These are phyloP conservation scores for Trichoderma guizhouense DNA, from an alignment of 2,329 filamentous ascomycete species.

Conservation along the genomic window DNA sequence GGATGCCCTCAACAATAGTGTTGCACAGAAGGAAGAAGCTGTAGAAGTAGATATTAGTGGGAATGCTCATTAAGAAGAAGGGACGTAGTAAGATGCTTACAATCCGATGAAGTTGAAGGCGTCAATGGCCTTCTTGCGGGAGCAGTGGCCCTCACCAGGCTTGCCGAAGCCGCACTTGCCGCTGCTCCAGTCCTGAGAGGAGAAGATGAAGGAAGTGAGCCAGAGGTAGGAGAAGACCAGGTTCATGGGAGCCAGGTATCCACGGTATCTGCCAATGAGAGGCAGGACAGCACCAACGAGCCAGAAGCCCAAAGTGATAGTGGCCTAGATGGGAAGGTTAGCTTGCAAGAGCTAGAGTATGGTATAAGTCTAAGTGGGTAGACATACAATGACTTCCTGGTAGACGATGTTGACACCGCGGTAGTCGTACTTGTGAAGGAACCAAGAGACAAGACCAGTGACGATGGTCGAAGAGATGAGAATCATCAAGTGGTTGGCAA, in stretches of 20 bases:
- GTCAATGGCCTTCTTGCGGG: conserved; percentile 24
- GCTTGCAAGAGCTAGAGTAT: neutral
- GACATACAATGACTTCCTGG: conserved; percentile 25
- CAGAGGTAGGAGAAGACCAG: conserved; percentile 28
- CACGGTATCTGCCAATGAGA: conserved; percentile 22
- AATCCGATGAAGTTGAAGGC: conserved; percentile 28
- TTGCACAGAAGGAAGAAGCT: conserved; percentile 24
- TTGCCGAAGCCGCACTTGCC: conserved; percentile 10
- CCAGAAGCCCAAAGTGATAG: conserved; percentile 24
- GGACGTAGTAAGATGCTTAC: conserved; percentile 17
- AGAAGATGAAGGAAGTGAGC: conserved; percentile 29
- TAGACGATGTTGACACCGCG: conserved; percentile 24
- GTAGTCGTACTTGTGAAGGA: conserved; percentile 20
- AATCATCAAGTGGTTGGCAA: conserved; percentile 24
- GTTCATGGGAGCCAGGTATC: conserved; percentile 24
- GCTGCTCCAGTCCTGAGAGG: conserved; percentile 25
- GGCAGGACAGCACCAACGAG: conserved; percentile 22
- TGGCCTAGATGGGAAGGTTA: conserved; percentile 17
- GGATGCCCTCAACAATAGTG: conserved; percentile 19
- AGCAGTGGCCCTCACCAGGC: conserved; percentile 18
- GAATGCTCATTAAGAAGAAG: no score
- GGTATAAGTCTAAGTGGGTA: neutral
- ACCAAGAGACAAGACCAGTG: conserved; percentile 25
- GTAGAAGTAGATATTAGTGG: neutral
- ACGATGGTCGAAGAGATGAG: conserved; percentile 25